phyloP scores from a whole-genome alignment of 257 asterid species.

The Lithospermum erythrorhizon region DNA sequence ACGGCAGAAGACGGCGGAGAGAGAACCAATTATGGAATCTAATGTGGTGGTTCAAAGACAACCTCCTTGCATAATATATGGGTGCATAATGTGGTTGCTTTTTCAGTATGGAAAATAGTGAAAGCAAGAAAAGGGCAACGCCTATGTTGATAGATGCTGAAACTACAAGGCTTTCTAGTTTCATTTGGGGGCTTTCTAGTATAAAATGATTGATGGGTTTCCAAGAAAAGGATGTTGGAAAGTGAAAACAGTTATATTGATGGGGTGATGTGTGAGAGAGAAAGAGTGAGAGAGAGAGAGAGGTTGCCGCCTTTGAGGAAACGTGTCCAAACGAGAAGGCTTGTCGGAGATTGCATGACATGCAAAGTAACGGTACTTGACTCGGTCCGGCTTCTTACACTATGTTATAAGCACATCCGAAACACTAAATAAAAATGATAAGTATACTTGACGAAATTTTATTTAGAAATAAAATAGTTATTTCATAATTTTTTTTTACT shows the following conservation, averaged over 20 bases:
- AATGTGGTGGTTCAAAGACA: conserved; percentile 44
- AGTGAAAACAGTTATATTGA: neutral
- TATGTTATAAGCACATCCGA: too few relatives aligned
- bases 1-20: conserved; percentile 47
- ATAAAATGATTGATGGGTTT: neutral
- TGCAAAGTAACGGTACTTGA: neutral
- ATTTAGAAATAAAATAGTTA: too few relatives aligned
- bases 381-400: too few relatives aligned
- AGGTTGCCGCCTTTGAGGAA: conserved; percentile 2
- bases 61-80: conserved; percentile 64
- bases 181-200: conserved; percentile 24
- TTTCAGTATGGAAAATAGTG: conserved; percentile 57
- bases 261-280: neutral
- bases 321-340: conserved; percentile 4
- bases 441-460: too few relatives aligned
- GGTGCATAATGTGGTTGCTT: conserved; percentile 59
- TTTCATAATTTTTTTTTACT: too few relatives aligned
- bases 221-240: neutral
- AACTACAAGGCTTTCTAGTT: conserved; percentile 48
- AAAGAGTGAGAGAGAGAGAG: neutral
- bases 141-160: conserved; percentile 76
- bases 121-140: conserved; percentile 46
- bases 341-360: neutral
- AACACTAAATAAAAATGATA: too few relatives aligned
- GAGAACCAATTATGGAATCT: conserved; percentile 29